Conservation (phyloP, 805 yeast genomes). For the Lipomyces lipofer region DNA sequence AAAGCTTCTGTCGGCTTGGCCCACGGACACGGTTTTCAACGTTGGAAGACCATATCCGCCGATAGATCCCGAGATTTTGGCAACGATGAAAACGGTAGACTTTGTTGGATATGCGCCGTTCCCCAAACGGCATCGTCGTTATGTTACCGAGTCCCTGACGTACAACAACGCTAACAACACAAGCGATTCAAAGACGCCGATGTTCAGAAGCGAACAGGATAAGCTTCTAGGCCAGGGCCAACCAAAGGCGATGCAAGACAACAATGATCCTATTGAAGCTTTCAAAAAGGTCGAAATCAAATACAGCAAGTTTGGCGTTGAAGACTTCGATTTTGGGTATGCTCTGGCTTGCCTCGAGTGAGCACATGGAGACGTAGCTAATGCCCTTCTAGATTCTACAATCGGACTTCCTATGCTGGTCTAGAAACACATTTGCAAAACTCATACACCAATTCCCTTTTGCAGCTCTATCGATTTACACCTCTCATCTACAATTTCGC, state of each 20-base stretch:
- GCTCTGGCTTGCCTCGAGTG: background rate
- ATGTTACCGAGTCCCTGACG: conserved; percentile 38
- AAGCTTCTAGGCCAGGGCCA: conserved; percentile 16
- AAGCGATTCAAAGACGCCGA: conserved; percentile 26
- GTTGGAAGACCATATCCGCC: conserved; percentile 60
- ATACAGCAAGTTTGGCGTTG: conserved; percentile 88
- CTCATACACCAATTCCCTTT: conserved; percentile 70
- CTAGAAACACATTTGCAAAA: conserved; percentile 85
- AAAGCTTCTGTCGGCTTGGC: conserved; percentile 78
- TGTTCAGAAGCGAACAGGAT: conserved; percentile 32
- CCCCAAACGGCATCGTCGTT: conserved; percentile 43
- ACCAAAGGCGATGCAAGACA: conserved; percentile 11
- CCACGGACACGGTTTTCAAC: conserved; percentile 59
- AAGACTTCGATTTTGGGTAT: conserved; percentile 81
- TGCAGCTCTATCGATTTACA: conserved; percentile 77
- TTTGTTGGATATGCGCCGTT: conserved; percentile 52
- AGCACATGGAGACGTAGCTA: background rate
- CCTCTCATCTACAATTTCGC: conserved; percentile 71
- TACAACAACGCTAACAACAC: background rate
- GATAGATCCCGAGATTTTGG: conserved; percentile 52
- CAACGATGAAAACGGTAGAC: conserved; percentile 42
- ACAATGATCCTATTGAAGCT: conserved; percentile 24
- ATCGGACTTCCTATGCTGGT: conserved; percentile 72
- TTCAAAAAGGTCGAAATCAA: conserved; percentile 72
- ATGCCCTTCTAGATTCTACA: conserved; percentile 52